Evolutionary conservation across 2,329 filamentous ascomycete species (phyloP).

Genomic region (Colletotrichum sp.): DNA sequence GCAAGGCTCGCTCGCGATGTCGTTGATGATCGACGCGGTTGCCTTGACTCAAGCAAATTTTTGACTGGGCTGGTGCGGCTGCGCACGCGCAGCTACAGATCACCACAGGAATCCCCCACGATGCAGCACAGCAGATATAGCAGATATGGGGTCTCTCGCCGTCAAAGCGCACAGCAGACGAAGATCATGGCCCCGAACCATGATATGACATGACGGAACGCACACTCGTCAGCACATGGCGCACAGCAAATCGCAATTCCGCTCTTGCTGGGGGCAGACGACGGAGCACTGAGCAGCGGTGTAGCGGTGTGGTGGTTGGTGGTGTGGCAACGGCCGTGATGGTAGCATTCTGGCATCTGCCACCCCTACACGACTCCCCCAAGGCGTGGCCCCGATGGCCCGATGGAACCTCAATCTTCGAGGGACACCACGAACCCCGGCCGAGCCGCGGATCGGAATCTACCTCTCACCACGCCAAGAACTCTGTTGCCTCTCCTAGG

Average conservation of each 20-base stretch:
- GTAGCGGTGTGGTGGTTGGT: neutral
- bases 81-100: neutral
- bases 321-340: neutral
- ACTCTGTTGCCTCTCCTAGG: neutral
- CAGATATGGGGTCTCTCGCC: neutral
- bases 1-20: neutral
- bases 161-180: neutral
- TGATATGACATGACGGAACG: neutral
- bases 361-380: neutral
- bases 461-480: conserved; percentile 15
- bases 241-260: neutral
- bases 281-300: neutral
- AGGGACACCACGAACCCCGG: neutral
- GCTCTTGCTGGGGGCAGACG: neutral
- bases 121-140: neutral
- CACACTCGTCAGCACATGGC: neutral
- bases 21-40: neutral
- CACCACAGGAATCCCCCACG: neutral
- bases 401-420: conserved; percentile 16
- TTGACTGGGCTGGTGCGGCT: neutral
- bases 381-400: neutral
- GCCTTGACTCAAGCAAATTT: conserved; percentile 1
- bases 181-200: neutral
- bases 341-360: neutral
- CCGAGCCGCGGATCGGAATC: conserved; percentile 14